These are phyloP conservation scores for Houttuynia cordata DNA, from an alignment of 164 flowering plant species.

Conservation along the genomic window DNA sequence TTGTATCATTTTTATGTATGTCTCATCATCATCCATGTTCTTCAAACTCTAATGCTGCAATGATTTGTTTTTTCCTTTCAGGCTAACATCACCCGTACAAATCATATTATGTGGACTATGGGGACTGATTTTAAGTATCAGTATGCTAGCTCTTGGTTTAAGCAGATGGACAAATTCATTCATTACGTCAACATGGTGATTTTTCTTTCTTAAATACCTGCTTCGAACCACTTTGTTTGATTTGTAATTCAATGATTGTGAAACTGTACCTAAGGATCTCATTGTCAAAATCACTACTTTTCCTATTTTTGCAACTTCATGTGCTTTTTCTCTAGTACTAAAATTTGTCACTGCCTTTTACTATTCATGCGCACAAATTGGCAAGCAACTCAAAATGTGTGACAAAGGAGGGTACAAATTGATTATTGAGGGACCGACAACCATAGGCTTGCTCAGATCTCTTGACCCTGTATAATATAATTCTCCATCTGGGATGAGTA, in stretches of 20 bases:
- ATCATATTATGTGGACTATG: conserved; percentile 98
- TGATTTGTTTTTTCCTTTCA: conserved; percentile 14
- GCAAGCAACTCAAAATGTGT: background rate
- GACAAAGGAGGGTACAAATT: too few species aligned
- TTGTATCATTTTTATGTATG: too few species aligned
- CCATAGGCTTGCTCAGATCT: too few species aligned
- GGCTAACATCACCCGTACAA: conserved; percentile 87
- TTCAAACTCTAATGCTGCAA: too few species aligned
- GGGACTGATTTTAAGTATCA: conserved; percentile 93
- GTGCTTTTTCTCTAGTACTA: background rate
- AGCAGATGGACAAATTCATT: conserved; percentile 83
- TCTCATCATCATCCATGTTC: too few species aligned
- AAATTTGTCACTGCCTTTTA: background rate
- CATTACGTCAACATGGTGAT: conserved; percentile 83
- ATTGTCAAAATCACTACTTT: background rate
- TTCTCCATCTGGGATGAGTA: too few species aligned
- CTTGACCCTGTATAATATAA: too few species aligned
- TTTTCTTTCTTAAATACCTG: background rate
- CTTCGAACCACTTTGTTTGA: background rate
- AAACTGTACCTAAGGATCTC: too few species aligned
- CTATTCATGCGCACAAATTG: background rate
- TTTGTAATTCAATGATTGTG: background rate
- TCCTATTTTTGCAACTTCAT: background rate
- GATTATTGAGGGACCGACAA: too few species aligned
- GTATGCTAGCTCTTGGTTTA: conserved; percentile 82